Base-by-base conservation (phyloP, 2,329 filamentous ascomycete species). In the Aspergillus tubingensis region DNA sequence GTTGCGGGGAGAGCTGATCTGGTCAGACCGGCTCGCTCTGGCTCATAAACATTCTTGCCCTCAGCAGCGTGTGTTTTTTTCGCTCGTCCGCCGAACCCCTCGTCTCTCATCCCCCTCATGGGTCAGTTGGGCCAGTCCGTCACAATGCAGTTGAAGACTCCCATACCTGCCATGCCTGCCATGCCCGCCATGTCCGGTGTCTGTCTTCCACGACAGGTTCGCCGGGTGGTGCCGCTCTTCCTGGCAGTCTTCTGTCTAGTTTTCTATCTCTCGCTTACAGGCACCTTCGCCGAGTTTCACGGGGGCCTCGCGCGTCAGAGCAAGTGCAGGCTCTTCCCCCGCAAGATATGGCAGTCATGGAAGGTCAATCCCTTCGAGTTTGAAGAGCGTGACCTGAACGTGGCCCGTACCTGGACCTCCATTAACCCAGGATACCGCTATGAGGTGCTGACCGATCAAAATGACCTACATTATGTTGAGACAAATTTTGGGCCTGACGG, bases 321-420 rank as follows among this genome's bases (percentile, higher is more conserved):
- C n/a, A 38, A 25, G 17, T 44, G 41, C 41, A 48, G 30, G 25
- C 8, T n/a, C 13, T 91, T 87, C 67, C 89, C 83, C 5, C 81
- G 82, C 58, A 91, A 91, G 75, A 89, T 91, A 65, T 91, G 88
- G 89, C 89, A 91, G 74, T 88, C 86, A 0, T 91, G 89, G 89
- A 91, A 91, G 72, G 83, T 88, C 27, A 83, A 88, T 62, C 86
- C 88, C 2, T 78, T 90, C 36, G 79, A 80, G 2, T 90, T 91
- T 68, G 88, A 89, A 63, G 82, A 86, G 67, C 81, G 85, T 55
- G 87, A 91, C 67, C 77, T 84, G 32, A 76, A 81, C 23, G 80
- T 81, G 0, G 88, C 88, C 8, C 82, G 82, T 65, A 87, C 87
- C 1, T 91, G 89, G 88, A 80, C 84, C 0, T 74, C 77, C 21